phyloP scores from a whole-genome alignment of 208 protist genomes.

The Acanthamoeba culbertsoni region DNA sequence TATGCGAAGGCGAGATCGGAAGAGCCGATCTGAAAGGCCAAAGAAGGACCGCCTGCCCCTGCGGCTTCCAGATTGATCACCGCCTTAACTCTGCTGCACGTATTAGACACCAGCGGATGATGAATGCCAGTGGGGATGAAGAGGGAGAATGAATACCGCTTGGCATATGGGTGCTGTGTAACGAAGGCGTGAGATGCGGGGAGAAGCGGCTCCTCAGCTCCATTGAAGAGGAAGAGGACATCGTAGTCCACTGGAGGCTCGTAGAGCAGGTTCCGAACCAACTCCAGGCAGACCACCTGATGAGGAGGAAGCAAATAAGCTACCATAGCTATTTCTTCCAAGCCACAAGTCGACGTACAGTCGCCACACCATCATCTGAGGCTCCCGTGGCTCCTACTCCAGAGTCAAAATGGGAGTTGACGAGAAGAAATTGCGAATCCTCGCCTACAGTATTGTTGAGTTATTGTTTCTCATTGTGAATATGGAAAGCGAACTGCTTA shows the following conservation, averaged over 20 bases:
- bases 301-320: too few species aligned
- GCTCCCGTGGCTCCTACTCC: conserved; percentile 11
- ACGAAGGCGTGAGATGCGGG: conserved; percentile 70
- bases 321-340: too few species aligned
- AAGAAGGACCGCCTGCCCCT: conserved; percentile 43
- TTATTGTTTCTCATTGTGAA: neutral
- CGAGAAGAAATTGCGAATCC: neutral
- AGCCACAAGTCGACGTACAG: neutral
- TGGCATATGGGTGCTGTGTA: conserved; percentile 64
- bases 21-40: conserved; percentile 65
- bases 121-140: neutral
- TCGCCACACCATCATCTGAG: conserved; percentile 46
- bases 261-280: conserved; percentile 32
- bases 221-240: conserved; percentile 68
- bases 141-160: neutral
- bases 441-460: neutral
- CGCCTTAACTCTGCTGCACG: neutral
- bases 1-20: conserved; percentile 51
- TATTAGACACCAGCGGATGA: neutral
- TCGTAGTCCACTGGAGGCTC: neutral
- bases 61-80: conserved; percentile 71
- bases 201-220: conserved; percentile 66
- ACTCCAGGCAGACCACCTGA: neutral
- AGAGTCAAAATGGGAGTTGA: conserved; percentile 57
- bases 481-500: neutral